phyloP scores from a whole-genome alignment of 352 stramenopile species.

The Phytophthora melonis region DNA sequence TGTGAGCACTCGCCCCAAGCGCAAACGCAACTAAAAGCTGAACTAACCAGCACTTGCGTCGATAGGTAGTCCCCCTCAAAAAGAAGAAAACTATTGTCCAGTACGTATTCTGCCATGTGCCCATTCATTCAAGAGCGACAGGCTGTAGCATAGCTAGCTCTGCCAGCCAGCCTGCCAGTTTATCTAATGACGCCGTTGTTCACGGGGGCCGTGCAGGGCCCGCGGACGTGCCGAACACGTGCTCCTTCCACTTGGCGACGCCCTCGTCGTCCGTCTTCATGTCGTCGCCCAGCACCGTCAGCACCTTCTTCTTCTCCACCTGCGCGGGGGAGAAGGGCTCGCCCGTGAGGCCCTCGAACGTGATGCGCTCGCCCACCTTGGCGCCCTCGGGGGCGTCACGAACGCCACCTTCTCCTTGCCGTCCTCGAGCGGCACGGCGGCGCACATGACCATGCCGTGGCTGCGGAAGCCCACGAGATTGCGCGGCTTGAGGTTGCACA shows the following conservation, averaged over 20 bases:
- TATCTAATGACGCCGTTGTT: conserved; percentile 82
- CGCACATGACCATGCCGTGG: conserved; percentile 94
- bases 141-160: no score
- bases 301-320: conserved; percentile 92
- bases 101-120: background rate
- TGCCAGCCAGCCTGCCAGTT: conserved; percentile 20
- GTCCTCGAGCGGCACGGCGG: conserved; percentile 66
- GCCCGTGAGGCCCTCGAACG: conserved; percentile 71
- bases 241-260: conserved; percentile 86
- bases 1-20: conserved; percentile 37
- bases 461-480: conserved; percentile 93
- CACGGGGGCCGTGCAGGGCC: conserved; percentile 80
- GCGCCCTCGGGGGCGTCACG: conserved; percentile 84
- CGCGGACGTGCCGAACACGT: conserved; percentile 78
- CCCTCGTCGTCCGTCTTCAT: conserved; percentile 85
- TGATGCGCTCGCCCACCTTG: conserved; percentile 78
- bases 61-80: background rate
- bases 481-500: conserved; percentile 93
- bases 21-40: conserved; percentile 47
- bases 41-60: background rate
- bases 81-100: background rate
- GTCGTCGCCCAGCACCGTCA: conserved; percentile 78
- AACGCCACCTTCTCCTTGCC: conserved; percentile 88
- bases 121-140: no score
- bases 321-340: conserved; percentile 84